Evolutionary conservation across 768 basidiomycete species (phyloP), one percentile per base, ranked within the genome.

Genomic region (Chlorophyllum brunneum): DNA sequence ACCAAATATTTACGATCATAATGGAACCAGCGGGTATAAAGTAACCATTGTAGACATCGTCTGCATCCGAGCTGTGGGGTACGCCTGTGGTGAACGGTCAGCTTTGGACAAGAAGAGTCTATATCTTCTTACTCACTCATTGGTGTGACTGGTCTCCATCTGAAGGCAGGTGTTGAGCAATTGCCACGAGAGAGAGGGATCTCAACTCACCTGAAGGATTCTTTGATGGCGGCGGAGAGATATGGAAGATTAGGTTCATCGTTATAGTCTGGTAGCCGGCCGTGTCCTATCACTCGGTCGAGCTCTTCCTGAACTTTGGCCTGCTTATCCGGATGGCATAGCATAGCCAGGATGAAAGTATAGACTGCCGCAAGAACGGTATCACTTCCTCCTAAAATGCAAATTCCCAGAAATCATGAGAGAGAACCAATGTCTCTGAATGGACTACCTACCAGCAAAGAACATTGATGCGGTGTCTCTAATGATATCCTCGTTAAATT

Each of bases 21-120:
- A 70, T 54, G 0, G 71, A 61, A 15, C 65, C 74, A 54, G 75
- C 71, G 0, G 76, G 78, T 36, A 80, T 75, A 34, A 64, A 64
- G 52, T 72, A 70, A 1, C 73, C 77, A 2, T 72, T 67, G 51
- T 76, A 80, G 3, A 68, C 59, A 54, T 80, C 78, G 40, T 80
- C 76, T 50, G 67, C 64, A 6, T 59, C 65, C 8, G 58, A 51
- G 30, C 57, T 52, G 39, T 73, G 71, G 2, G 72, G 68, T 5
- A 70, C 59, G 20, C 60, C 69, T 70, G 36, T 30, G 9, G 6
- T 40, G 13, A 54, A 26, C 13, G 13, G 23, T 18, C 2, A 39
- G 34, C 27, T 42, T 16, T 10, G 5, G 20, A 33, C 16, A 18
- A 9, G 30, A 45, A 2, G 24, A 15, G n/a, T 20, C 3, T 11